Evolutionary conservation across 2,329 filamentous ascomycete species (phyloP).

Genomic region (Byssothecium circinans): DNA sequence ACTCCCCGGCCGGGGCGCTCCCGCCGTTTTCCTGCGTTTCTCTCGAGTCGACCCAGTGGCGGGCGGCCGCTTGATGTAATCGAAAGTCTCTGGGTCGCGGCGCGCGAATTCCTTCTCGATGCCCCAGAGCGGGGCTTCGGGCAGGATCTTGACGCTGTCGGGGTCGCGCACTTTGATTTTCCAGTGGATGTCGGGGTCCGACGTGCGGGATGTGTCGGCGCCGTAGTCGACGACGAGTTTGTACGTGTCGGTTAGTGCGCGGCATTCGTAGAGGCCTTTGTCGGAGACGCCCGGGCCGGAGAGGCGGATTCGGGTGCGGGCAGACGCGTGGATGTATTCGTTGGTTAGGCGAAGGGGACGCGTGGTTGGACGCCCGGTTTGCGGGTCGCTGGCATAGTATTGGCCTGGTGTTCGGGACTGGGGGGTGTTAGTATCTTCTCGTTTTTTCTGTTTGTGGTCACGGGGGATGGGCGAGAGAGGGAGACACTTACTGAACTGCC

Average conservation of each 20-base stretch:
- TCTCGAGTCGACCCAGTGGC: slow-evolving; percentile 20
- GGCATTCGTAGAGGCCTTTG: slow-evolving; percentile 48
- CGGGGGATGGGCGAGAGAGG: too few species aligned
- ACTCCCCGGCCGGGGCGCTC: too few species aligned
- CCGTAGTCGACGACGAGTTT: slow-evolving; percentile 50
- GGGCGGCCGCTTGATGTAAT: slow-evolving; percentile 43
- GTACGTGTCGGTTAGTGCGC: slow-evolving; percentile 51
- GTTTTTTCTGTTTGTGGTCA: too few species aligned
- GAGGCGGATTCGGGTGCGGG: slow-evolving; percentile 49
- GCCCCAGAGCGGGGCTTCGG: slow-evolving; percentile 50
- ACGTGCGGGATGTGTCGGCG: slow-evolving; percentile 22
- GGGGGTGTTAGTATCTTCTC: slow-evolving; percentile 2
- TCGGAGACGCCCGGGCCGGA: slow-evolving; percentile 52
- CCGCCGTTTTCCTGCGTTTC: slow-evolving; percentile 16
- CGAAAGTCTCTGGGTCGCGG: slow-evolving; percentile 47
- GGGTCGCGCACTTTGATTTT: slow-evolving; percentile 41
- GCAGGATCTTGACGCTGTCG: slow-evolving; percentile 44
- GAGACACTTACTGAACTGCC: slow-evolving; percentile 40
- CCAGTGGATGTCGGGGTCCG: slow-evolving; percentile 49
- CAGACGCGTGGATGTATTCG: slow-evolving; percentile 56
- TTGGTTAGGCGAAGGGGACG: slow-evolving; percentile 52
- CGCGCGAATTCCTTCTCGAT: slow-evolving; percentile 48
- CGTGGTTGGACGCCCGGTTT: slow-evolving; percentile 45
- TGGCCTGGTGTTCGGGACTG: slow-evolving; percentile 50
- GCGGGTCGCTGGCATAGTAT: slow-evolving; percentile 51